Conservation (phyloP, 768 basidiomycete genomes). For the Naganishia onofrii region DNA sequence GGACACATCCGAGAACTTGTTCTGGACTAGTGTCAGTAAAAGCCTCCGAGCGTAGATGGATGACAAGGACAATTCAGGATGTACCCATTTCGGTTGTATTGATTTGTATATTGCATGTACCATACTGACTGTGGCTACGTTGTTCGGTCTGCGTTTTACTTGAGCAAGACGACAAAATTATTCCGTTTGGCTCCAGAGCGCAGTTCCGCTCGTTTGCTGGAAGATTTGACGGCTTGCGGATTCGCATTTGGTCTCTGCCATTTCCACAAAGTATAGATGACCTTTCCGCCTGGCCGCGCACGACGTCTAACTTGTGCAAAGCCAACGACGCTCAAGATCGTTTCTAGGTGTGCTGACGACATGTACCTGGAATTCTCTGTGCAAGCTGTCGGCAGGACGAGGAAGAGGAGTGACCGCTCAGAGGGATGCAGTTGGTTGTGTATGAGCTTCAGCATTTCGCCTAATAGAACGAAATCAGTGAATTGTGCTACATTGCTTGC, state of each 20-base stretch:
- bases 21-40: conserved; percentile 48
- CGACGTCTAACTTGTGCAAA: conserved; percentile 63
- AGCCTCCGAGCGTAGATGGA: conserved; percentile 41
- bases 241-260: not conserved
- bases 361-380: conserved; percentile 81
- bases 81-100: not conserved
- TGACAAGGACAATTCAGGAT: not conserved
- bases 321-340: conserved; percentile 57
- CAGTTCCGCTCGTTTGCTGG: conserved; percentile 60
- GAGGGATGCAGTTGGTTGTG: conserved; percentile 40
- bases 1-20: conserved; percentile 47
- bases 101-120: not conserved
- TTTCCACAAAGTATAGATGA: conserved; percentile 71
- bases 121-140: not conserved
- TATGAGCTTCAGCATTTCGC: conserved; percentile 41
- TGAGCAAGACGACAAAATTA: conserved; percentile 67
- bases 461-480: conserved; percentile 24
- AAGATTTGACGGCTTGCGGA: conserved; percentile 36
- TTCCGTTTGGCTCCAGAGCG: conserved; percentile 67
- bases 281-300: conserved; percentile 72
- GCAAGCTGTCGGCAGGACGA: conserved; percentile 73
- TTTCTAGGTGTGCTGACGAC: conserved; percentile 59
- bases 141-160: not conserved
- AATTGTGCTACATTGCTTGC: not conserved
- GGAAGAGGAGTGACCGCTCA: conserved; percentile 42